Percentiles rank a stretch among this genome's conserved stretches.
These are phyloP conservation scores for Chrysoporthe deuterocubensis DNA, from an alignment of 2,329 filamentous ascomycete genomes.

Conservation along the genomic window DNA sequence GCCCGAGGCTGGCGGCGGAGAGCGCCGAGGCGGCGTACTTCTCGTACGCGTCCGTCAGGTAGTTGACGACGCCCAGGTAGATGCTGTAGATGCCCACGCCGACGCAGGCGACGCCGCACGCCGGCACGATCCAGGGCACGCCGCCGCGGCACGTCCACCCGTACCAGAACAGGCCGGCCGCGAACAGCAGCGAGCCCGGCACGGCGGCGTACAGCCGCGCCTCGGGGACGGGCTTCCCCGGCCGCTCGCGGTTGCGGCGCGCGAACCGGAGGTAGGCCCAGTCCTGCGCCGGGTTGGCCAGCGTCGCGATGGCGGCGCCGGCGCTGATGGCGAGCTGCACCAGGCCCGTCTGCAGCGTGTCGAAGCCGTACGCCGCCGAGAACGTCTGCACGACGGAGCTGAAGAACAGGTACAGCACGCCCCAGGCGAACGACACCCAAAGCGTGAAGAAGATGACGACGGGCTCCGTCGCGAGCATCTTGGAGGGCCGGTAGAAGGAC, in stretches of 20 bases:
- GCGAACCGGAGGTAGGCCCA: slow-evolving; percentile 37
- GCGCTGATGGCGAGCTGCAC: slow-evolving; percentile 58
- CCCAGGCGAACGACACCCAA: slow-evolving; percentile 75
- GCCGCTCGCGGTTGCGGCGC: slow-evolving; percentile 47
- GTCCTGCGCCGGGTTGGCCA: slow-evolving; percentile 54
- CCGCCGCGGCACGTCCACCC: slow-evolving; percentile 60
- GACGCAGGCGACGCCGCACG: slow-evolving; percentile 62
- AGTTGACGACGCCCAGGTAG: slow-evolving; percentile 71
- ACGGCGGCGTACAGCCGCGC: slow-evolving; percentile 67
- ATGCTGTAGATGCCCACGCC: slow-evolving; percentile 72
- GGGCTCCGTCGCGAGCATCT: slow-evolving; percentile 60
- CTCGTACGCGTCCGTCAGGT: slow-evolving; percentile 70
- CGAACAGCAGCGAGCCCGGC: slow-evolving; percentile 63
- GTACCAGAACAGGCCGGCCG: slow-evolving; percentile 72
- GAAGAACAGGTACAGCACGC: slow-evolving; percentile 67
- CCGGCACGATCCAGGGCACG: slow-evolving; percentile 67
- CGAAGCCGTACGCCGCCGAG: slow-evolving; percentile 62
- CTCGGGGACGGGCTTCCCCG: slow-evolving; percentile 51
- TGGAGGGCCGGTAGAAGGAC: slow-evolving; percentile 39
- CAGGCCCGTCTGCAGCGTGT: slow-evolving; percentile 60
- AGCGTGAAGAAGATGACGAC: slow-evolving; percentile 67
- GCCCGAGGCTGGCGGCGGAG: slow-evolving; percentile 68
- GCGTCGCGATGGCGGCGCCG: slow-evolving; percentile 57
- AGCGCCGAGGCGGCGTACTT: slow-evolving; percentile 68
- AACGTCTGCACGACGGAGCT: slow-evolving; percentile 68